These are phyloP conservation scores for Aspergillus saccharolyticus DNA, from an alignment of 495 filamentous ascomycete species.

Conservation along the genomic window DNA sequence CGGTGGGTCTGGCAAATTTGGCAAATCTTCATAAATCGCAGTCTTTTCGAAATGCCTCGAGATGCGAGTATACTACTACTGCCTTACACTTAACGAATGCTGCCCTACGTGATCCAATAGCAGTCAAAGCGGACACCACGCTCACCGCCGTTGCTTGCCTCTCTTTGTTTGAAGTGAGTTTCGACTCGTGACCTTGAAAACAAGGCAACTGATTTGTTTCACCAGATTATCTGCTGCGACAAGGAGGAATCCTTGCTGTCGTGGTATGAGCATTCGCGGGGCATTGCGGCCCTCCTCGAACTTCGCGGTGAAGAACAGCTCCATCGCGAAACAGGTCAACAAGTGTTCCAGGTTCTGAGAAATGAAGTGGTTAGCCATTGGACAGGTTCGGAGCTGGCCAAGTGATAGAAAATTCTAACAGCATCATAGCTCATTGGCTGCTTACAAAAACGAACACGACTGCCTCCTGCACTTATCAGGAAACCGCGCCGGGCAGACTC, in stretches of 20 bases:
- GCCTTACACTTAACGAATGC: slow-evolving; percentile 1
- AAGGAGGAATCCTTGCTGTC: not conserved
- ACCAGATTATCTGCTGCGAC: not conserved
- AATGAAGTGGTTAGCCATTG: not conserved
- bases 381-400: too few species aligned
- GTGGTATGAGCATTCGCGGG: not conserved
- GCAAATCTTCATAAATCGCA: not conserved
- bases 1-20: slow-evolving; percentile 1
- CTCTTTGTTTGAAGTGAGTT: not conserved
- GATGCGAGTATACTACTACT: slow-evolving; percentile 1
- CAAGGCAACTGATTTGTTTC: not conserved
- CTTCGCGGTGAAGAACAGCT: slow-evolving; percentile 1
- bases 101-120: not conserved
- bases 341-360: slow-evolving; percentile 1
- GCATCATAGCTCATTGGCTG: not conserved
- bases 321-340: not conserved
- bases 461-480: not conserved
- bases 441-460: not conserved
- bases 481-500: not conserved
- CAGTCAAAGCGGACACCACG: not conserved
- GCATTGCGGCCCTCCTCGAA: not conserved
- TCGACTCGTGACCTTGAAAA: not conserved
- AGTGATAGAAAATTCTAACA: not conserved
- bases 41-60: not conserved
- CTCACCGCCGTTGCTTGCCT: slow-evolving; percentile 1